These are phyloP conservation scores for Porphyridium purpureum DNA, from an alignment of 23 red algal species.

Conservation along the genomic window DNA sequence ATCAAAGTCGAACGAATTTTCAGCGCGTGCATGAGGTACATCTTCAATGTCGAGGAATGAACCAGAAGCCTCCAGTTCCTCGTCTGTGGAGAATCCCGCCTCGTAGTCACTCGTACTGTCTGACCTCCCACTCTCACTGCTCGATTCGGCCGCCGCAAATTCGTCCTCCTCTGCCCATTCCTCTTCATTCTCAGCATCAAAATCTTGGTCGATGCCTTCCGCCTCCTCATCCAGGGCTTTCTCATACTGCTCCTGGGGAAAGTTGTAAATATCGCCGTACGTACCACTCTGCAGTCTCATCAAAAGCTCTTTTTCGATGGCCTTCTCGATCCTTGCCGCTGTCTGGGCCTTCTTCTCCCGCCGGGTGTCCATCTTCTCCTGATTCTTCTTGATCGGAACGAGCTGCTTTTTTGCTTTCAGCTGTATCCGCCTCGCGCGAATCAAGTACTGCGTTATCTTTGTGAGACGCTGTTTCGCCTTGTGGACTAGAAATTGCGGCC, in stretches of 20 bases:
- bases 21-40: too few relatives aligned
- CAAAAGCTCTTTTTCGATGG: conserved; percentile 80
- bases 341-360: conserved; percentile 58
- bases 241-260: conserved; percentile 67
- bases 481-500: conserved; percentile 82
- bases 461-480: conserved; percentile 95
- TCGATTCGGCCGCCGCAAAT: too few relatives aligned
- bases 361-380: conserved; percentile 37
- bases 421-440: conserved; percentile 38
- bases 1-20: too few relatives aligned
- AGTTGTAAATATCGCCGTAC: conserved; percentile 92
- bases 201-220: conserved; percentile 6
- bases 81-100: too few relatives aligned
- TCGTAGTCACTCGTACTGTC: too few relatives aligned
- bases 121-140: too few relatives aligned
- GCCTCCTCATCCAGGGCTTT: conserved; percentile 49
- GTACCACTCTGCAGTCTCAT: conserved; percentile 39
- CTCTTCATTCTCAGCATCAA: conserved; percentile 34
- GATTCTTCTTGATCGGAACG: conserved; percentile 71
- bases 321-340: conserved; percentile 49
- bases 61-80: too few relatives aligned
- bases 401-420: conserved; percentile 34
- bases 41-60: too few relatives aligned
- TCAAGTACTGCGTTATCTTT: conserved; percentile 80
- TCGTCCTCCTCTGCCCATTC: conserved; percentile 11